Evolutionary conservation across 495 filamentous ascomycete species (phyloP).

Genomic region (Massariosphaeria phaeospora): DNA sequence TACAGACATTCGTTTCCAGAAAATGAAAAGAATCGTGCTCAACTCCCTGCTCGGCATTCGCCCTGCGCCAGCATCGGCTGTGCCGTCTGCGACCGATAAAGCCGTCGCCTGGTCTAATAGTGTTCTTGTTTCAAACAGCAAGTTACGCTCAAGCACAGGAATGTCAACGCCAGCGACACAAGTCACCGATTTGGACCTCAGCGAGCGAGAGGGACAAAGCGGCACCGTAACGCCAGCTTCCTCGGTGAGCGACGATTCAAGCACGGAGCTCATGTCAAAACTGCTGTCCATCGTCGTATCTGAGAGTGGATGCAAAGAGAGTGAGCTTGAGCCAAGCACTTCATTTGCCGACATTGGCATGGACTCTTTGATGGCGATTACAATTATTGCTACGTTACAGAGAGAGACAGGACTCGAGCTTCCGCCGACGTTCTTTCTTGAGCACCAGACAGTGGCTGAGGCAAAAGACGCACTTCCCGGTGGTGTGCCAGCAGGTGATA

Average conservation of each 20-base stretch:
- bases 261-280: not conserved
- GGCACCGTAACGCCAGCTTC: not conserved
- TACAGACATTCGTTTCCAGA: slow-evolving; percentile 26
- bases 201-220: not conserved
- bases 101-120: slow-evolving; percentile 12
- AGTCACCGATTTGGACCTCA: not conserved
- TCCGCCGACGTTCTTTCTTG: slow-evolving; percentile 22
- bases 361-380: slow-evolving; percentile 23
- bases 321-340: slow-evolving; percentile 14
- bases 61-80: slow-evolving; percentile 1
- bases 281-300: slow-evolving; percentile 15
- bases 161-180: slow-evolving; percentile 2
- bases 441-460: slow-evolving; percentile 15
- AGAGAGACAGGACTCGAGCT: slow-evolving; percentile 16
- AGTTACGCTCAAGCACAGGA: slow-evolving; percentile 5
- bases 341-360: slow-evolving; percentile 24
- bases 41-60: slow-evolving; percentile 17
- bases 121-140: slow-evolving; percentile 17
- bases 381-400: slow-evolving; percentile 23
- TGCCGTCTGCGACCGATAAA: not conserved
- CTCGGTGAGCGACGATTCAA: slow-evolving; percentile 6
- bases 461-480: slow-evolving; percentile 19
- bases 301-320: slow-evolving; percentile 15
- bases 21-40: slow-evolving; percentile 24
- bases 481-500: slow-evolving; percentile 5